Evolutionary conservation across 306 rosid species (phyloP), one percentile per base, ranked within the genome.

Genomic region (Prunus armeniaca): DNA sequence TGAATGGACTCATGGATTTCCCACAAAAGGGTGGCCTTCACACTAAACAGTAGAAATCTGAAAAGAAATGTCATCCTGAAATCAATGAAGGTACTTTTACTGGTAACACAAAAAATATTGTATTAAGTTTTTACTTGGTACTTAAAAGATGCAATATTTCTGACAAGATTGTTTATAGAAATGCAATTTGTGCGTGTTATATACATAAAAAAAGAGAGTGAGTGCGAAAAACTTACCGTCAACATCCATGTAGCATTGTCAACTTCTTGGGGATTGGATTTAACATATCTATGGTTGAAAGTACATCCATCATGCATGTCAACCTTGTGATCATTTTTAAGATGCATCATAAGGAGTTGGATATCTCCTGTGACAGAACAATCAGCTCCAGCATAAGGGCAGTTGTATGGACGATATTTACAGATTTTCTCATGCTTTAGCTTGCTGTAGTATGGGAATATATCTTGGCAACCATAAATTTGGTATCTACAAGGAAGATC

Each of bases 161-260:
- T 1, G 2, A 47, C 34, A 38, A n/a, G 38, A 1, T 8, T 65
- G 46, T n/a, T 8, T n/a, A 20, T n/a, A 43, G 28, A 66, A 9
- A 66, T 11, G 11, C 71, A 66, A 15, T 43, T n/a, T 34, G 22
- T 27, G 22, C 13, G 2, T 25, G 68, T 32, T 19, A 8, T 3
- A 3, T 30, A 3, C 5, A 55, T 9, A 55, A 1, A 55, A 57
- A 10, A 20, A 30, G 43, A 24, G 73, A 67, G 57, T 12, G n/a
- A 12, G 57, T 56, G 65, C 41, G 76, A 62, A 28, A 66, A 49
- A 73, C 78, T 72, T 80, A 87, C 91, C 13, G 88, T 87, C 30
- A 87, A 71, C 88, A 84, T 84, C 91, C 91, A 87, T 17, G 85
- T 87, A 49, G 91, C 91, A 77, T 87, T 82, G 72, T 80, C 91